A percentile compares a stretch with the other conserved stretches of the same genome.
Conservation (phyloP, 2,329 filamentous ascomycete species). For the Paecilomyces formosus region DNA sequence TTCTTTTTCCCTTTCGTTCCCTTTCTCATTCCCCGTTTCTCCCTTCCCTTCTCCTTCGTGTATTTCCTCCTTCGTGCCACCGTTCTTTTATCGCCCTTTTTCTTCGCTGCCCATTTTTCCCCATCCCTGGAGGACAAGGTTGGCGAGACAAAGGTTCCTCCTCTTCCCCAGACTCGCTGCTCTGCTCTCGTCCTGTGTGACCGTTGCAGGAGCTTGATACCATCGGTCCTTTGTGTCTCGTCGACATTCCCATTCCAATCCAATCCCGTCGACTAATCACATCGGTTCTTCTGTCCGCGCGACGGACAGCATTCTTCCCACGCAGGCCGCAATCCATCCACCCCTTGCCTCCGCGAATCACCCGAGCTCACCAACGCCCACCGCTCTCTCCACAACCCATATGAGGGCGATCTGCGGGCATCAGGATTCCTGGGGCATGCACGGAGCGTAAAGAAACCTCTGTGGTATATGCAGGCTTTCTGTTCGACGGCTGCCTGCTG, state of each 20-base stretch:
- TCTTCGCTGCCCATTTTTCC: constrained; percentile 11
- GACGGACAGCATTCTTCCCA: constrained; percentile 25
- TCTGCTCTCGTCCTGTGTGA: constrained; percentile 23
- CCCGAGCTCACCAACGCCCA: constrained; percentile 20
- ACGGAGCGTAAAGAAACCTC: constrained; percentile 32
- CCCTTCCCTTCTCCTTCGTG: constrained; percentile 8
- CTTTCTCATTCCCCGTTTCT: constrained; percentile 14
- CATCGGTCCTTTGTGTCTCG: constrained; percentile 24
- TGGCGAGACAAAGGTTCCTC: constrained; percentile 8
- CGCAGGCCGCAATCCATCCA: constrained; percentile 11
- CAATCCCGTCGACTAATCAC: constrained; percentile 26
- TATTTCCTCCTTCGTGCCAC: constrained; percentile 7
- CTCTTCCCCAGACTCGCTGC: constrained; percentile 12
- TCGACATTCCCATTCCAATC: constrained; percentile 27
- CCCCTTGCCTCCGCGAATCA: constrained; percentile 27
- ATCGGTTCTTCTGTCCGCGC: constrained; percentile 17
- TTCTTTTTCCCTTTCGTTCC: constrained; percentile 5
- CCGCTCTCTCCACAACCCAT: constrained; percentile 22
- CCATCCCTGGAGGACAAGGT: not conserved
- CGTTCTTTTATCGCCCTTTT: constrained; percentile 11
- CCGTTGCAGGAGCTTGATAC: constrained; percentile 27
- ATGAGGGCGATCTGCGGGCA: constrained; percentile 30
- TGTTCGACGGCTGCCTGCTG: constrained; percentile 17
- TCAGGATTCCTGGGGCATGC: constrained; percentile 34
- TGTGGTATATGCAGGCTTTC: constrained; percentile 16